A percentile compares a stretch with the other conserved stretches of the same genome.
Evolutionary conservation across 805 yeast genomes (phyloP).

Genomic region (Ogataea nakhonphanomensis): DNA sequence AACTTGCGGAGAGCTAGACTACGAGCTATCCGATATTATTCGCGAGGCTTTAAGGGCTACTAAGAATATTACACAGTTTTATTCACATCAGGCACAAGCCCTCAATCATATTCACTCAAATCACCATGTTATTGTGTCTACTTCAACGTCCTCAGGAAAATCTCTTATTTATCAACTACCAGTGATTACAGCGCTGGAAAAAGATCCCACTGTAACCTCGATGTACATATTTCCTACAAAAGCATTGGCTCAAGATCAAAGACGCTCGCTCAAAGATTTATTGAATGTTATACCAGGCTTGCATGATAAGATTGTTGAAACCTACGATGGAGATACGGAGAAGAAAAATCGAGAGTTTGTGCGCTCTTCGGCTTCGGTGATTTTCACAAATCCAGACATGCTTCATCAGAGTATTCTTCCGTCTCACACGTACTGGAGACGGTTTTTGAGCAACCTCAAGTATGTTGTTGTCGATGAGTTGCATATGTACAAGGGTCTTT

Average conservation of each 20-base stretch:
- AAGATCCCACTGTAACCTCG: slow-evolving; percentile 53
- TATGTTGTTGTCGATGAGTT: slow-evolving; percentile 81
- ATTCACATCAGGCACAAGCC: slow-evolving; percentile 82
- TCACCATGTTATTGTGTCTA: slow-evolving; percentile 79
- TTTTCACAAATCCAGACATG: slow-evolving; percentile 95
- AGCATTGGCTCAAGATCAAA: slow-evolving; percentile 96
- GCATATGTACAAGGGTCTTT: slow-evolving; percentile 84
- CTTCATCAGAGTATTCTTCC: slow-evolving; percentile 84
- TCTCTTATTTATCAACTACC: slow-evolving; percentile 91
- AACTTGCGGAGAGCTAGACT: slow-evolving; percentile 38
- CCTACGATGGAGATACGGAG: slow-evolving; percentile 94
- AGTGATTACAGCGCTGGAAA: slow-evolving; percentile 50
- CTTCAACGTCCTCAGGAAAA: slow-evolving; percentile 95
- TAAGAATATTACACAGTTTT: slow-evolving; percentile 52
- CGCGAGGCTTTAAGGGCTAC: slow-evolving; percentile 47
- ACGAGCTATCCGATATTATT: slow-evolving; percentile 49
- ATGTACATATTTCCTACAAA: slow-evolving; percentile 94
- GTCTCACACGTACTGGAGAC: slow-evolving; percentile 67
- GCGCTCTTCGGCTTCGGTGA: slow-evolving; percentile 64
- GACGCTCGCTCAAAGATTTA: slow-evolving; percentile 65
- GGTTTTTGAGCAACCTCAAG: slow-evolving; percentile 60
- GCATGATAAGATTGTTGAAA: slow-evolving; percentile 54
- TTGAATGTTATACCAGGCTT: slow-evolving; percentile 47
- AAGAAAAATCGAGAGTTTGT: slow-evolving; percentile 48
- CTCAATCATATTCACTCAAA: slow-evolving; percentile 52